phyloP scores from a whole-genome alignment of 2,329 filamentous ascomycete genomes.

The Sphaerulina populicola region DNA sequence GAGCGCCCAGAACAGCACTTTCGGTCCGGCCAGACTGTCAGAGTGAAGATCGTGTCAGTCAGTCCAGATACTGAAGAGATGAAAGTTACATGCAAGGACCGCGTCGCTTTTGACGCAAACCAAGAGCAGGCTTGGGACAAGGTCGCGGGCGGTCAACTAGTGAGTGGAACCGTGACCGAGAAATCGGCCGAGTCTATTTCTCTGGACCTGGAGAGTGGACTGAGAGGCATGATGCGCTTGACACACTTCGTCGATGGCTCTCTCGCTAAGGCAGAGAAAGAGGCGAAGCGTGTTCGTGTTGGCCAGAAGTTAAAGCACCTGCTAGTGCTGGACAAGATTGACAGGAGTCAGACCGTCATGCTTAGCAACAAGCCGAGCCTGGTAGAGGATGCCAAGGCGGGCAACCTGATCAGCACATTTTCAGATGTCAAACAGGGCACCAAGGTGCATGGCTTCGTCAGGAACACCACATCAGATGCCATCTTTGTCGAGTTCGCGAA shows the following conservation, averaged over 20 bases:
- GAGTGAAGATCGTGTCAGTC: slow-evolving; percentile 75
- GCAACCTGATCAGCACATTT: slow-evolving; percentile 62
- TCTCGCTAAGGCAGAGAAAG: slow-evolving; percentile 63
- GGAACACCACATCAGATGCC: slow-evolving; percentile 71
- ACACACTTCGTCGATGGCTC: slow-evolving; percentile 82
- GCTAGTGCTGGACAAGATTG: slow-evolving; percentile 78
- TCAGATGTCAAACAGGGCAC: slow-evolving; percentile 63
- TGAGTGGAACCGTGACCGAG: slow-evolving; percentile 59
- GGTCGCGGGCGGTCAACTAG: slow-evolving; percentile 63
- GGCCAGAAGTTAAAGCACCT: slow-evolving; percentile 75
- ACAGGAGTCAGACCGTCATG: slow-evolving; percentile 64
- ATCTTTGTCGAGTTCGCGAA: slow-evolving; percentile 84
- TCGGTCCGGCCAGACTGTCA: slow-evolving; percentile 80
- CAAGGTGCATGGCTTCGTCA: slow-evolving; percentile 68
- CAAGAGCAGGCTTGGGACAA: slow-evolving; percentile 64
- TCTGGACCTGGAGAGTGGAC: slow-evolving; percentile 63
- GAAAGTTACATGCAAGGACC: slow-evolving; percentile 88
- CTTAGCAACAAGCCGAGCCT: slow-evolving; percentile 79
- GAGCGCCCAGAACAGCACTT: slow-evolving; percentile 85
- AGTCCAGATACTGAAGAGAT: slow-evolving; percentile 63
- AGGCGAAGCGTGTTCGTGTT: slow-evolving; percentile 71
- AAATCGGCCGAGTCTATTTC: slow-evolving; percentile 42
- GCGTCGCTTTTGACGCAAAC: slow-evolving; percentile 66
- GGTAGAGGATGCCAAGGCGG: slow-evolving; percentile 62
- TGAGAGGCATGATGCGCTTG: slow-evolving; percentile 69